phyloP scores from a whole-genome alignment of 352 stramenopile genomes.

The Sclerospora graminicola region DNA sequence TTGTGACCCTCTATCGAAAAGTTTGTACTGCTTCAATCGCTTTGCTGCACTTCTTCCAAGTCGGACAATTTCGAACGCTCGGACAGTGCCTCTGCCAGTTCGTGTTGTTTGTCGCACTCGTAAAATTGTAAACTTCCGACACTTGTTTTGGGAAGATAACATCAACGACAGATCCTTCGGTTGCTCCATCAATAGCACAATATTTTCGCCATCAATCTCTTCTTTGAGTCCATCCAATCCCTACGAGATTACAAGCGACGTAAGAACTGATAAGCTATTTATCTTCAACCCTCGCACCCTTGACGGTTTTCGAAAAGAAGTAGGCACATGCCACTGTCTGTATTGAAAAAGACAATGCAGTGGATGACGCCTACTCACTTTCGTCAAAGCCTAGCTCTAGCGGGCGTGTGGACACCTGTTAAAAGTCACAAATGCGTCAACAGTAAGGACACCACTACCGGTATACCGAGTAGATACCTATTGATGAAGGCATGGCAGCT shows the following conservation, averaged over 20 bases:
- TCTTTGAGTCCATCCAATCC: slow-evolving; percentile 28
- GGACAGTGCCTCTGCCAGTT: slow-evolving; percentile 31
- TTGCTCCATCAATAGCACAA: slow-evolving; percentile 25
- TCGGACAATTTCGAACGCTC: slow-evolving; percentile 27
- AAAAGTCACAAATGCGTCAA: slow-evolving; percentile 1
- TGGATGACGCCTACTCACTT: slow-evolving; percentile 71
- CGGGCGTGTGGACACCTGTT: slow-evolving; percentile 51
- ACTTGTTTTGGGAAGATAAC: slow-evolving; percentile 15
- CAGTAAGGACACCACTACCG: background rate
- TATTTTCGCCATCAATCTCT: slow-evolving; percentile 28
- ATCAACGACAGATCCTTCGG: slow-evolving; percentile 3
- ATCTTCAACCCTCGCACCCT: slow-evolving; percentile 28
- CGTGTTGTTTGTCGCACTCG: slow-evolving; percentile 26
- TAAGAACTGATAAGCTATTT: too few relatives aligned
- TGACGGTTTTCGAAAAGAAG: slow-evolving; percentile 26
- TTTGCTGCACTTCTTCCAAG: slow-evolving; percentile 35
- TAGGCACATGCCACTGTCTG: slow-evolving; percentile 62
- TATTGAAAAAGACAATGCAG: slow-evolving; percentile 78
- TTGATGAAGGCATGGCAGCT: slow-evolving; percentile 50
- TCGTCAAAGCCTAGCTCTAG: slow-evolving; percentile 73
- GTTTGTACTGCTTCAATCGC: slow-evolving; percentile 29
- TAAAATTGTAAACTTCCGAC: slow-evolving; percentile 31
- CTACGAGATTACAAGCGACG: slow-evolving; percentile 5
- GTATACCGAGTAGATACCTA: slow-evolving; percentile 8
- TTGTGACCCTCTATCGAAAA: slow-evolving; percentile 10